Percentiles rank a stretch among this genome's conserved stretches.
Evolutionary conservation across 2,329 filamentous ascomycete species (phyloP).

Genomic region (Lasiodiplodia gonubiensis): DNA sequence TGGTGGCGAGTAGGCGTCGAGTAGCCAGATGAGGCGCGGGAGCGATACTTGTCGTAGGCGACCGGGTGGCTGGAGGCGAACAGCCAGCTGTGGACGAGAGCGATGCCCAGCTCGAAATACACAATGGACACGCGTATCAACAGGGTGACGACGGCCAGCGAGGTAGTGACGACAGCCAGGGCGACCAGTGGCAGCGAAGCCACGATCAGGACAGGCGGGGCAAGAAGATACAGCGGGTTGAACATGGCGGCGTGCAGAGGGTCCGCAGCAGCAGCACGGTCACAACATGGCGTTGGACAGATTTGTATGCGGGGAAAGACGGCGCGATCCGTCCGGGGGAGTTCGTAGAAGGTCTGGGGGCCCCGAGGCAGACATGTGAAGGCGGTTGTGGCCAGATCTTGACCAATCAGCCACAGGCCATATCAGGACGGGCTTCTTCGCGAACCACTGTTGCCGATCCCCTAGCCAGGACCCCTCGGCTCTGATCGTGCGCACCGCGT

Average conservation of each 20-base stretch:
- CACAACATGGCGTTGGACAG: constrained; percentile 15
- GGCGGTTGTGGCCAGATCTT: background rate
- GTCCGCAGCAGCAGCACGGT: constrained; percentile 9
- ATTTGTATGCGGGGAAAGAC: background rate
- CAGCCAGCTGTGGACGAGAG: constrained; percentile 47
- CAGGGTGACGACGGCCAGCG: constrained; percentile 46
- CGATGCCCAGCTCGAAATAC: constrained; percentile 50
- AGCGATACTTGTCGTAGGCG: constrained; percentile 30
- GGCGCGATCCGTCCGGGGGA: constrained; percentile 2
- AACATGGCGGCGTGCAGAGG: constrained; percentile 23
- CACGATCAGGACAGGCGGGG: constrained; percentile 44
- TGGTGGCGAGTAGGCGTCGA: constrained; percentile 23
- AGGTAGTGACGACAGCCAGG: constrained; percentile 47
- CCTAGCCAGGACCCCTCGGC: background rate
- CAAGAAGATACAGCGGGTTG: constrained; percentile 40
- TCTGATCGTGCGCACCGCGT: background rate
- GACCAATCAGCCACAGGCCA: background rate
- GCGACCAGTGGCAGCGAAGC: constrained; percentile 47
- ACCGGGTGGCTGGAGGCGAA: constrained; percentile 33
- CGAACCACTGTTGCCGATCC: background rate
- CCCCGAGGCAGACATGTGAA: constrained; percentile 24
- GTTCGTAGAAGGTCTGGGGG: constrained; percentile 2
- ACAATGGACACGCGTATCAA: constrained; percentile 48
- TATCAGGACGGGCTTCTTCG: background rate
- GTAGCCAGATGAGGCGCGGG: constrained; percentile 30